Conservation (phyloP, 345 rosid genomes). For the Turnera subulata region DNA sequence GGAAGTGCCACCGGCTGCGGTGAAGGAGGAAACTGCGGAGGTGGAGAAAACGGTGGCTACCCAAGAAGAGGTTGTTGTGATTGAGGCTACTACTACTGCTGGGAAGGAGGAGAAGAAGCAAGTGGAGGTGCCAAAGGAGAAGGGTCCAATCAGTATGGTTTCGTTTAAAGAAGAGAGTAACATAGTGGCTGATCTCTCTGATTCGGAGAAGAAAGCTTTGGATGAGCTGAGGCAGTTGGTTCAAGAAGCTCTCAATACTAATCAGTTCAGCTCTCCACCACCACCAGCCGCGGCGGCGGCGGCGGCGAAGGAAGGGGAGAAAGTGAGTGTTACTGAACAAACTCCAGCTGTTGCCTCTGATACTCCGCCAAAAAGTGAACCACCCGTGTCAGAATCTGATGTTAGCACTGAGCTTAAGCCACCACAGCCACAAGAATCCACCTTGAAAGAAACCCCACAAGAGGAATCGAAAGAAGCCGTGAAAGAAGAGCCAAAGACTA, state of each 20-base stretch:
- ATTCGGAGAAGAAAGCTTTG: constrained; percentile 23
- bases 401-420: background rate
- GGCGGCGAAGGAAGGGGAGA: background rate
- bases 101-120: constrained; percentile 22
- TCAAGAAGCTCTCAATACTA: constrained; percentile 23
- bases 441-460: background rate
- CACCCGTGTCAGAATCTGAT: background rate
- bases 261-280: constrained; percentile 24
- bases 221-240: constrained; percentile 25
- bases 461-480: background rate
- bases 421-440: background rate
- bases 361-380: background rate
- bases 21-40: constrained; percentile 17
- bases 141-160: constrained; percentile 3
- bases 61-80: background rate
- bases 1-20: too few relatives aligned
- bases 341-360: constrained; percentile 1
- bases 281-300: constrained; percentile 6
- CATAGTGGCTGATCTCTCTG: constrained; percentile 22
- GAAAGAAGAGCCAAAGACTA: constrained; percentile 8
- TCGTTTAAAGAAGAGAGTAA: constrained; percentile 29
- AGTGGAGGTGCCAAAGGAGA: constrained; percentile 4
- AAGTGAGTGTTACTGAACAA: too few relatives aligned
- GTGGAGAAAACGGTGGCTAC: constrained; percentile 26
- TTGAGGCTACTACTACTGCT: background rate